phyloP scores from a whole-genome alignment of 2,329 filamentous ascomycete genomes.

The Colletotrichum liaoningense region DNA sequence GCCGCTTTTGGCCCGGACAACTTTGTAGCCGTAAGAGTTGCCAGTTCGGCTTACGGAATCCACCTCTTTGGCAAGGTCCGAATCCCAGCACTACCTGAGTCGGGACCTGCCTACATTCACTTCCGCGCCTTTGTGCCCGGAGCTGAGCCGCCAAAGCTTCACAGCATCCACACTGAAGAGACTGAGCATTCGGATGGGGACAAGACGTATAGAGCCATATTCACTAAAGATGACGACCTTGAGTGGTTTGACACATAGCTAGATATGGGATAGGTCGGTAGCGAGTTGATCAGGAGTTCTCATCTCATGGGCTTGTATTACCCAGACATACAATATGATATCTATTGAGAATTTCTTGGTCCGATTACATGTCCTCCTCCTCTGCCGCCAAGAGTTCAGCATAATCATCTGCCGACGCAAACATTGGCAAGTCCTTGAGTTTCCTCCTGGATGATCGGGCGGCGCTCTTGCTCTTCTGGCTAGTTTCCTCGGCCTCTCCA shows the following conservation, averaged over 20 bases:
- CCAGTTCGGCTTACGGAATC: conserved; percentile 58
- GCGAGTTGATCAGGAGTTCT: background rate
- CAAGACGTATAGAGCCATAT: conserved; percentile 58
- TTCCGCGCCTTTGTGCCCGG: conserved; percentile 56
- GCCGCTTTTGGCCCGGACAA: conserved; percentile 51
- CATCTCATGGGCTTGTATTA: background rate
- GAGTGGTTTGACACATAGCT: conserved; percentile 65
- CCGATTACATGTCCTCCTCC: conserved; percentile 66
- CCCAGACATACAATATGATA: background rate
- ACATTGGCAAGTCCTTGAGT: conserved; percentile 89
- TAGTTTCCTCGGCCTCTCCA: conserved; percentile 42
- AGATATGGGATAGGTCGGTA: background rate
- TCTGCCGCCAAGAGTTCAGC: conserved; percentile 84
- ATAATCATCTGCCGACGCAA: conserved; percentile 95
- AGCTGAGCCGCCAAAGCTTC: conserved; percentile 52
- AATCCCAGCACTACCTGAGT: conserved; percentile 53
- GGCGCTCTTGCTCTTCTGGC: conserved; percentile 53
- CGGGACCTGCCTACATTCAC: conserved; percentile 56
- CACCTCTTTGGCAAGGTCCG: conserved; percentile 62
- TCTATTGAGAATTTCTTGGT: background rate
- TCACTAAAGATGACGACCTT: conserved; percentile 54
- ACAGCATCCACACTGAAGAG: conserved; percentile 61
- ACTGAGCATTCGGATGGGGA: conserved; percentile 53
- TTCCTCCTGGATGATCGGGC: conserved; percentile 78
- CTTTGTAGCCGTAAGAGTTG: conserved; percentile 57